A percentile compares a stretch with the other conserved stretches of the same genome.
Conservation (phyloP, 371 early-diverging fungal genomes). For the Mucor circinelloides region DNA sequence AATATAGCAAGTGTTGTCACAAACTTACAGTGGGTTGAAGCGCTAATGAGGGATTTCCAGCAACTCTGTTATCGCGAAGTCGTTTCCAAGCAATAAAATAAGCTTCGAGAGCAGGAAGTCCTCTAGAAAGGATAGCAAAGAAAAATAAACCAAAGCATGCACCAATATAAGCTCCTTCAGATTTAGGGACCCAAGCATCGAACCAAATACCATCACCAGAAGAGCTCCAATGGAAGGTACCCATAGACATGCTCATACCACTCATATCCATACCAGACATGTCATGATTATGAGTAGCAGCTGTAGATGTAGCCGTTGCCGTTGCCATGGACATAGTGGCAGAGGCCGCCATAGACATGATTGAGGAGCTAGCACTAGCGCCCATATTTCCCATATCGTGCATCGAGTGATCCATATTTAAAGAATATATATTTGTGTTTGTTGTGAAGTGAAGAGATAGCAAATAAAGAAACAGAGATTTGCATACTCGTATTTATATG, state of each 20-base stretch:
- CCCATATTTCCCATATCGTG: slow-evolving; percentile 13
- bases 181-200: slow-evolving; percentile 43
- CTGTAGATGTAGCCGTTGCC: neutral
- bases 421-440: neutral
- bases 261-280: slow-evolving; percentile 16
- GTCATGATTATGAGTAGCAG: neutral
- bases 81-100: slow-evolving; percentile 49
- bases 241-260: slow-evolving; percentile 41
- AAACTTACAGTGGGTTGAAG: neutral
- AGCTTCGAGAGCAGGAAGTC: slow-evolving; percentile 51
- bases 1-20: neutral
- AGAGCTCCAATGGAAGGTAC: slow-evolving; percentile 48
- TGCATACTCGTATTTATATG: slow-evolving; percentile 8
- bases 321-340: slow-evolving; percentile 8
- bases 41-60: neutral
- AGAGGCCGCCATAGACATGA: slow-evolving; percentile 3
- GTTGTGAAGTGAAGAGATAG: neutral
- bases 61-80: slow-evolving; percentile 32
- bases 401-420: slow-evolving; percentile 31
- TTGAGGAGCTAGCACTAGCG: neutral
- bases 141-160: slow-evolving; percentile 59
- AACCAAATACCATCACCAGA: slow-evolving; percentile 47
- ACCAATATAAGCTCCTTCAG: slow-evolving; percentile 59
- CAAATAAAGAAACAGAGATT: neutral
- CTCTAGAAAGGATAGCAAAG: slow-evolving; percentile 52